Conservation (phyloP, 331 rosid species). For the Dryas integrifolia region DNA sequence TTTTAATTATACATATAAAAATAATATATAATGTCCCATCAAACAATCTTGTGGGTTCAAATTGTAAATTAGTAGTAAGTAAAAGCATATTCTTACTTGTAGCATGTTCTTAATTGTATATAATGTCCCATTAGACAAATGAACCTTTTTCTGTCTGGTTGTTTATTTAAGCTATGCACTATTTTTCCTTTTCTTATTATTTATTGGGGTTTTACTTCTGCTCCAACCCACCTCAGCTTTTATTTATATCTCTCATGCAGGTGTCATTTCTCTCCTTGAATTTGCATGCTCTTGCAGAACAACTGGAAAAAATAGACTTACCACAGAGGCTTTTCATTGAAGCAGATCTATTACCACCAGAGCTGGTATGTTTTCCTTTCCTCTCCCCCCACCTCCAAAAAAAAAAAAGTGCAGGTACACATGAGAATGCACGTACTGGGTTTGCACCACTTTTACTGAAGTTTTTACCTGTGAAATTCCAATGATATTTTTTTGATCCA, state of each 20-base stretch:
- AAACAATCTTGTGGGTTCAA: no score
- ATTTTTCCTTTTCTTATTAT: background rate
- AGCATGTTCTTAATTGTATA: no score
- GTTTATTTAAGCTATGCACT: background rate
- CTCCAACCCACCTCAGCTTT: background rate
- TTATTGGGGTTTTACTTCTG: background rate
- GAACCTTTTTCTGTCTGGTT: background rate
- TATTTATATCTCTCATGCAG: slow-evolving; percentile 39
- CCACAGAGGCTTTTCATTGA: slow-evolving; percentile 78
- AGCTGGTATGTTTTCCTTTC: slow-evolving; percentile 57
- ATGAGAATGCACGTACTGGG: background rate
- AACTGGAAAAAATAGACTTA: slow-evolving; percentile 56
- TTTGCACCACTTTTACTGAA: background rate
- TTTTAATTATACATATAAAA: no score
- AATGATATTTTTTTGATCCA: background rate
- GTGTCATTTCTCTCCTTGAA: slow-evolving; percentile 74
- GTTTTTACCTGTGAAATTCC: background rate
- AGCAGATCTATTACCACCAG: slow-evolving; percentile 58
- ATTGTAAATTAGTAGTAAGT: no score
- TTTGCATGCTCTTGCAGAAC: slow-evolving; percentile 69
- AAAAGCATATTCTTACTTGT: no score
- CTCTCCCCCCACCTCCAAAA: background rate
- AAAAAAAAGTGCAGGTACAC: no score
- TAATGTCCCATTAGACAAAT: no score
- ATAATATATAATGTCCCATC: no score